These are phyloP conservation scores for Monilinia vaccinii-corymbosi DNA, from an alignment of 2,329 filamentous ascomycete genomes.

Conservation along the genomic window DNA sequence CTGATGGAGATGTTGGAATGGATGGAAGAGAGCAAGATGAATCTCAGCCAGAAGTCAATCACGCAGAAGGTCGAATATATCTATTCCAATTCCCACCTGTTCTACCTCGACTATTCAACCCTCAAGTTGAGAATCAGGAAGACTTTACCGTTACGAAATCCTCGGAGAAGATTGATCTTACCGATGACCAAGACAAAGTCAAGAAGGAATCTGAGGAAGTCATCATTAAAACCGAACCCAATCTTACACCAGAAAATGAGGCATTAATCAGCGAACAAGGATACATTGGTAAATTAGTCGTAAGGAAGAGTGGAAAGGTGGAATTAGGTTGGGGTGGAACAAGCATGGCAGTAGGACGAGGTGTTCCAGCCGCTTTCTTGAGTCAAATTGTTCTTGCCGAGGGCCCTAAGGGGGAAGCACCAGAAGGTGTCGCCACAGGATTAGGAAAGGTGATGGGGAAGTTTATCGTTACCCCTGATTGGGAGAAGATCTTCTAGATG, in stretches of 20 bases:
- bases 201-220: conserved; percentile 21
- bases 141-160: conserved; percentile 27
- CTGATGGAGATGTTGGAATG: conserved; percentile 32
- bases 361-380: conserved; percentile 45
- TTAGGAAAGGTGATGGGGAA: conserved; percentile 57
- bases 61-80: conserved; percentile 46
- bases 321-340: conserved; percentile 55
- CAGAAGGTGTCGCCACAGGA: conserved; percentile 44
- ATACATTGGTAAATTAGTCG: conserved; percentile 50
- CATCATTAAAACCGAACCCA: conserved; percentile 10
- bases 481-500: conserved; percentile 38
- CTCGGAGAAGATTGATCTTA: conserved; percentile 14
- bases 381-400: conserved; percentile 48
- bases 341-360: conserved; percentile 42
- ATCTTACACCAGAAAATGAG: background rate
- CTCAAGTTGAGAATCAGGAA: conserved; percentile 31
- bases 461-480: conserved; percentile 50
- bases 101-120: conserved; percentile 42
- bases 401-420: conserved; percentile 23
- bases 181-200: conserved; percentile 18
- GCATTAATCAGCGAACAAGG: conserved; percentile 38
- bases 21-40: conserved; percentile 13
- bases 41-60: conserved; percentile 13
- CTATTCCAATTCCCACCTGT: conserved; percentile 57
- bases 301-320: conserved; percentile 52